A percentile compares a stretch with the other conserved stretches of the same genome.
These are phyloP conservation scores for Pseudoperonospora humuli DNA, from an alignment of 352 stramenopile species.

Conservation along the genomic window DNA sequence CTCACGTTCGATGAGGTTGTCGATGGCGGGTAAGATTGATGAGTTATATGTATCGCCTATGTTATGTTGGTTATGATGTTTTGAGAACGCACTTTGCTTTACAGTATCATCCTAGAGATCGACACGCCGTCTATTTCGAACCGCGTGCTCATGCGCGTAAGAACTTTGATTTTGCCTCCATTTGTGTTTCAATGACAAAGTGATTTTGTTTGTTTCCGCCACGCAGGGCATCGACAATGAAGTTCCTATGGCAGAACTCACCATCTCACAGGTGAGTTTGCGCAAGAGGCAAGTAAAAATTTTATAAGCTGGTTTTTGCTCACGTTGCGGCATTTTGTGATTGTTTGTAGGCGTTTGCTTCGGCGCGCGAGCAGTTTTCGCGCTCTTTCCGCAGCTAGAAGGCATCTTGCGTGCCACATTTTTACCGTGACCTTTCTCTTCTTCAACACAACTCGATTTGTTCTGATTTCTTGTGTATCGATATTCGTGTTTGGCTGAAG, in stretches of 20 bases:
- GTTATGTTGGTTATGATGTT: not conserved
- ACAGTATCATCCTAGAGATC: conserved; percentile 82
- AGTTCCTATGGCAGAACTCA: conserved; percentile 79
- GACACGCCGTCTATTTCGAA: conserved; percentile 86
- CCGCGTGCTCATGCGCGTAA: conserved; percentile 87
- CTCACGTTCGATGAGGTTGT: conserved; percentile 88
- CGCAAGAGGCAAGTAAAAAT: not conserved
- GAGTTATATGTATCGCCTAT: not conserved
- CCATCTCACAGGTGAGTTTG: conserved; percentile 64
- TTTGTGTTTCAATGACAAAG: not conserved
- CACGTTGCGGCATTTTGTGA: not conserved
- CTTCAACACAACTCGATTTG: conserved; percentile 11
- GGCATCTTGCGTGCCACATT: too few relatives aligned
- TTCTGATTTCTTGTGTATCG: too few relatives aligned
- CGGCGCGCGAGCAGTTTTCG: conserved; percentile 81
- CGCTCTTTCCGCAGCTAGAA: conserved; percentile 81
- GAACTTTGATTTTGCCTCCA: conserved; percentile 1
- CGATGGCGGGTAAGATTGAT: conserved; percentile 63
- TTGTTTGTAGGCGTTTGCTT: conserved; percentile 59
- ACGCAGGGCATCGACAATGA: conserved; percentile 81
- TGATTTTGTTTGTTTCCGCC: conserved; percentile 4
- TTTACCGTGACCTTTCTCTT: too few relatives aligned
- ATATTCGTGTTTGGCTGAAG: too few relatives aligned
- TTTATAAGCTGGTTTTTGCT: conserved; percentile 2
- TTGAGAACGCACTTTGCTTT: not conserved